Evolutionary conservation across 225 moss, liverwort and hornwort species (phyloP), one percentile per base, ranked within the genome.

Genomic region (Climacium dendroides): DNA sequence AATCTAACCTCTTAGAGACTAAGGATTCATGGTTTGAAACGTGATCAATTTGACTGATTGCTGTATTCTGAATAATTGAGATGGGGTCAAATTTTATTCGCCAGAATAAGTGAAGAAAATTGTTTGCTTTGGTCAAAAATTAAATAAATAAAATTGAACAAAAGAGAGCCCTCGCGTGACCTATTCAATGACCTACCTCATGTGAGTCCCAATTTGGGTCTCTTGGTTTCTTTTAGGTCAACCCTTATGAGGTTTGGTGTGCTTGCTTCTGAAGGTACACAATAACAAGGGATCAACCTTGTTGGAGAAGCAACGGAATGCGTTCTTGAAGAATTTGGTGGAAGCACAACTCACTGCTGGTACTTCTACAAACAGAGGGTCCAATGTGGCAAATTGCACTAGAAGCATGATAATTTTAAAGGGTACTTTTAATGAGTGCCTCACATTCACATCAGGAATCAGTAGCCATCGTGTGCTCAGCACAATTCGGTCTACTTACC

Each of bases 241-340:
- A 9, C 4, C n/a, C 11, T 83, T 20, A 55, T 11, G 54, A 66
- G 26, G 32, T 71, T 57, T 81, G 45, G 35, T 23, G 43, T 85
- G 79, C 13, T 91, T 84, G 74, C 58, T 73, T 87, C 20, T 89
- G 86, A 90, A 95, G 95, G 93, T 95, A 39, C 95, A 95, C 89
- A 90, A 93, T 86, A 92, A 92, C 83, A 94, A 93, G 90, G 93
- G 89, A 55, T 91, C 95, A 39, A 90, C 92, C 35, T 87, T 89
- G 82, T 88, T 93, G 86, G 94, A 95, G 89, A 94, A 87, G 89
- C 88, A 93, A 89, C 87, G 91, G n/a, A 93, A 89, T 83, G 95
- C 94, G 23, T 95, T 94, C 77, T 65, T 93, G 88, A 95, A 95
- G 88, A 90, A 95, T 70, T 80, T 95, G 54, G 90, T 95, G 86